phyloP scores from a whole-genome alignment of 345 rosid species.

The Citropsis articulata region DNA sequence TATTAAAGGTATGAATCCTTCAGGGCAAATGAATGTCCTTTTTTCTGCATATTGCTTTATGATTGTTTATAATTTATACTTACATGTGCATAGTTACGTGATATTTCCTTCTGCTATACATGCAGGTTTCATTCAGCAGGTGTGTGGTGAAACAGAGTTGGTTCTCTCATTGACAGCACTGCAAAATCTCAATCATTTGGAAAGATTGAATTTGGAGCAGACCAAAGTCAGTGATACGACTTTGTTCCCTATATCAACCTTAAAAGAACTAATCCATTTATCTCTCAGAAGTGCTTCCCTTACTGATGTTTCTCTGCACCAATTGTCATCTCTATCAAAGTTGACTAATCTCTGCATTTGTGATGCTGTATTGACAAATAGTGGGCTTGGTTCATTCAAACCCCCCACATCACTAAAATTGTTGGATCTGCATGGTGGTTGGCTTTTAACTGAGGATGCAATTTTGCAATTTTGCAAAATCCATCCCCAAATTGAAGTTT shows the following conservation, averaged over 20 bases:
- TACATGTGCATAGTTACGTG: background rate
- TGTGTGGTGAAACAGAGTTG: conserved; percentile 28
- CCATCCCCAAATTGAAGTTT: conserved; percentile 51
- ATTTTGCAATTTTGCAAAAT: conserved; percentile 42
- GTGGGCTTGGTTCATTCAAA: conserved; percentile 56
- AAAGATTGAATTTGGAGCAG: conserved; percentile 67
- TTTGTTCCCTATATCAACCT: conserved; percentile 44
- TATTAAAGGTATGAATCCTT: conserved; percentile 52
- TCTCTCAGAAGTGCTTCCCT: conserved; percentile 59
- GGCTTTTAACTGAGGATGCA: conserved; percentile 71
- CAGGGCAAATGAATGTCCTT: background rate
- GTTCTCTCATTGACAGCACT: conserved; percentile 48
- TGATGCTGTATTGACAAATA: conserved; percentile 69
- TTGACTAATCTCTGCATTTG: conserved; percentile 47
- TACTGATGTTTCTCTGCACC: conserved; percentile 61
- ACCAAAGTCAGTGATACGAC: conserved; percentile 58
- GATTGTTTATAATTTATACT: background rate
- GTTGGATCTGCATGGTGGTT: conserved; percentile 82
- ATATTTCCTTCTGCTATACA: conserved; percentile 17
- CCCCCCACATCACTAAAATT: conserved; percentile 49
- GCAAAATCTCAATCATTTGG: conserved; percentile 43
- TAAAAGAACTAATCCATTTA: conserved; percentile 50
- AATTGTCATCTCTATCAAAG: conserved; percentile 53
- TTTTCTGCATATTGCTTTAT: background rate
- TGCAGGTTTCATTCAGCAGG: conserved; percentile 54